Percentiles rank a stretch among this genome's conserved stretches.
Conservation (phyloP, 2,329 filamentous ascomycete genomes). For the Fusarium virguliforme region DNA sequence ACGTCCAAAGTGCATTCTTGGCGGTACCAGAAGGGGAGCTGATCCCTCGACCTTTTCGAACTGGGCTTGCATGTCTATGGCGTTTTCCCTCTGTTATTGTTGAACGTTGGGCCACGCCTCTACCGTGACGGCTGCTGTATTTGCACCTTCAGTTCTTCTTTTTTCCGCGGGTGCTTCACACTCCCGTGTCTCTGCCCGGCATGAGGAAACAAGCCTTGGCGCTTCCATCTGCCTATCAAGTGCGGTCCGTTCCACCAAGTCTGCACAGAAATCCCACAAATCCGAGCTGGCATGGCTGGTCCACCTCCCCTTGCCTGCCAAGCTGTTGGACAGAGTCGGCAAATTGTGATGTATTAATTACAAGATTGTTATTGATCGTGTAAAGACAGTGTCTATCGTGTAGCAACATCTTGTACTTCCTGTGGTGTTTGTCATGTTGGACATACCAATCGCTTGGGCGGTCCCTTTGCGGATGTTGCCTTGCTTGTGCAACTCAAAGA, state of each 20-base stretch:
- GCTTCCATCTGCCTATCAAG: constrained; percentile 8
- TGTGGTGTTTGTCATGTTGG: background rate
- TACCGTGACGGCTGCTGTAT: constrained; percentile 26
- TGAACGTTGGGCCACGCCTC: constrained; percentile 25
- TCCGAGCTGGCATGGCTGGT: constrained; percentile 34
- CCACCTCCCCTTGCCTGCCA: constrained; percentile 10
- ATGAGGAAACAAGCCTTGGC: constrained; percentile 21
- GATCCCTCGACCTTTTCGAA: background rate
- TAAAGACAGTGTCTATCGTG: background rate
- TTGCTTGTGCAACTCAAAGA: background rate
- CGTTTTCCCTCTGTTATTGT: constrained; percentile 29
- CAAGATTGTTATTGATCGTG: background rate
- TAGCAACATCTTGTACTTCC: background rate
- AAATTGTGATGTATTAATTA: constrained; percentile 3
- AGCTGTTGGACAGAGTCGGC: background rate
- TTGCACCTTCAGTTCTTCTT: constrained; percentile 13
- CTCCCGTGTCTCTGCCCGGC: background rate
- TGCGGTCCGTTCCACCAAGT: constrained; percentile 21
- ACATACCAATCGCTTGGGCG: background rate
- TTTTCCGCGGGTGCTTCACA: constrained; percentile 2
- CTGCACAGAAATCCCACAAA: constrained; percentile 33
- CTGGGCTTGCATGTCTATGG: constrained; percentile 14
- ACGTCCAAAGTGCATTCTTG: constrained; percentile 15
- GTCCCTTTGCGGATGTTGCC: background rate
- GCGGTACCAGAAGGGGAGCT: background rate